These are phyloP conservation scores for Dendrobium chrysotoxum DNA, from an alignment of 106 monocot species.

Conservation along the genomic window DNA sequence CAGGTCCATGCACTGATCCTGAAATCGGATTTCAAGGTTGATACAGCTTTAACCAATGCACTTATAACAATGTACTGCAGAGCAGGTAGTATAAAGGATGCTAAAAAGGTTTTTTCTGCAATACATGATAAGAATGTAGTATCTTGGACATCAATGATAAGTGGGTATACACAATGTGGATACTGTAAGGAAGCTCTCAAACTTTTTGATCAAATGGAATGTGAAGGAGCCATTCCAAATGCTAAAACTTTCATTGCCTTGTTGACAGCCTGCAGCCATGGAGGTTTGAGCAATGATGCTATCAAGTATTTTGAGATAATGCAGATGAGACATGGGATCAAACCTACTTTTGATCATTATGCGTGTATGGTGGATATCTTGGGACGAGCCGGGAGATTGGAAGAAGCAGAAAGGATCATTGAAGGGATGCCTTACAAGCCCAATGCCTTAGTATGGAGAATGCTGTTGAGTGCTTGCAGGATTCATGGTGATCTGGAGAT, in stretches of 20 bases:
- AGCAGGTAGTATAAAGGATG: neutral
- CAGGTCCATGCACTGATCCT: conserved; percentile 33
- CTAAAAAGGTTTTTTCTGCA: neutral
- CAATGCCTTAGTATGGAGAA: conserved; percentile 29
- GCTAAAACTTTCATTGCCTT: conserved; percentile 15
- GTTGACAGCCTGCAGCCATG: conserved; percentile 35
- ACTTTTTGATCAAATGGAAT: neutral
- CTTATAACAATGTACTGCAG: neutral
- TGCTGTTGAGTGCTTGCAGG: conserved; percentile 39
- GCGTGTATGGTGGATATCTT: conserved; percentile 39
- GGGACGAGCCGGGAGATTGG: conserved; percentile 30
- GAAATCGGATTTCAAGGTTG: conserved; percentile 4
- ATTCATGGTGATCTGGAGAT: conserved; percentile 30
- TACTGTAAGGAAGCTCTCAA: neutral
- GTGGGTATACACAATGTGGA: neutral
- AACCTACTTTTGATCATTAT: conserved; percentile 29
- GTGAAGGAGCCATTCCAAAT: neutral
- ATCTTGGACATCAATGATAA: neutral
- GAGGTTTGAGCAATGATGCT: conserved; percentile 18
- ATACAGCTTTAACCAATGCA: neutral
- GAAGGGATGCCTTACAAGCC: conserved; percentile 33
- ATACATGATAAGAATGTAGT: neutral
- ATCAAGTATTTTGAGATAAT: conserved; percentile 18
- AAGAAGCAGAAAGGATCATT: conserved; percentile 33
- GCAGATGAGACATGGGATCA: conserved; percentile 25